Evolutionary conservation across 2,329 filamentous ascomycete species (phyloP).

Genomic region (Pseudogymnoascus sp.): DNA sequence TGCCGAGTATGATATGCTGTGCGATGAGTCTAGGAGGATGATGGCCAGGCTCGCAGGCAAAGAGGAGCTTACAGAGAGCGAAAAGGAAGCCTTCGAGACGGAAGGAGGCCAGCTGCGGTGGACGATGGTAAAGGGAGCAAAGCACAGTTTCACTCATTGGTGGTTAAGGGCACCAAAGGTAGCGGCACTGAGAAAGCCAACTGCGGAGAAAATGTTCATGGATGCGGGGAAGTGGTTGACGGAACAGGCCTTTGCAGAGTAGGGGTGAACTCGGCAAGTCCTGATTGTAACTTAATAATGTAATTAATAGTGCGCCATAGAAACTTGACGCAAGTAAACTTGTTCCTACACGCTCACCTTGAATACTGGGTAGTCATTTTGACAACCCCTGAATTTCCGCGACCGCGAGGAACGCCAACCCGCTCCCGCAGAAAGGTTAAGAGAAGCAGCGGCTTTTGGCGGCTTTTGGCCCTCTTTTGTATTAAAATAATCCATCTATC

Average conservation of each 20-base stretch:
- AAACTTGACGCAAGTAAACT: background rate
- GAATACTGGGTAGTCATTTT: background rate
- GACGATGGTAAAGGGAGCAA: background rate
- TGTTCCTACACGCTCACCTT: background rate
- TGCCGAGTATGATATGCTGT: slow-evolving; percentile 24
- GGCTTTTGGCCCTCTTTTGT: background rate
- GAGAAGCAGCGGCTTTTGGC: no score
- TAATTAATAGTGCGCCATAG: background rate
- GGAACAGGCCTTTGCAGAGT: background rate
- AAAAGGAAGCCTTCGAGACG: background rate
- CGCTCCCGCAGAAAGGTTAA: background rate
- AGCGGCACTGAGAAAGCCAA: background rate
- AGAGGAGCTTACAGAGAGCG: slow-evolving; percentile 1
- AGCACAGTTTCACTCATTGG: slow-evolving; percentile 3
- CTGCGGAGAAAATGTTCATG: background rate
- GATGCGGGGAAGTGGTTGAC: slow-evolving; percentile 1
- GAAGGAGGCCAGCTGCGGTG: background rate
- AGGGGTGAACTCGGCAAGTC: background rate
- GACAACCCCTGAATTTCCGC: background rate
- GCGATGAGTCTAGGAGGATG: slow-evolving; percentile 18
- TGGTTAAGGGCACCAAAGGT: background rate
- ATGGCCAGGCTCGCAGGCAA: slow-evolving; percentile 12
- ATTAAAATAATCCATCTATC: background rate
- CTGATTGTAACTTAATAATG: background rate
- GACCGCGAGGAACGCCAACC: background rate